Evolutionary conservation across 768 basidiomycete species (phyloP).

Genomic region (Tulasnella sp.): DNA sequence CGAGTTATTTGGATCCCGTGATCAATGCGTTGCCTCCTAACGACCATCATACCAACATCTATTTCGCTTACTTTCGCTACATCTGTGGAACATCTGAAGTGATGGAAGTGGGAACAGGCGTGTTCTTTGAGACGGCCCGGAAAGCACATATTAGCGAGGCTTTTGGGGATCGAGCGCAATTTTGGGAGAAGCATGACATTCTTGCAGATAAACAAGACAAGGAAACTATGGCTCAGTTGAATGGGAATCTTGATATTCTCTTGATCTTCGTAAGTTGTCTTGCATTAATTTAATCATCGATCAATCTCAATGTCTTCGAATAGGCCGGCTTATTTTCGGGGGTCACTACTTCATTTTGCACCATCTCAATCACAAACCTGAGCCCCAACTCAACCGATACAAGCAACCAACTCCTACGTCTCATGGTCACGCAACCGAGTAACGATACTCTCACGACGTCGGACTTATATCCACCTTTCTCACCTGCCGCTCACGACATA

Average conservation of each 20-base stretch:
- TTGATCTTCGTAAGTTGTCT: constrained; percentile 8
- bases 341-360: constrained; percentile 10
- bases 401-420: neutral
- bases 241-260: constrained; percentile 5
- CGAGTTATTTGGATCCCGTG: no score
- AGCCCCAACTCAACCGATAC: neutral
- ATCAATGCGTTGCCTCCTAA: no score
- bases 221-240: neutral
- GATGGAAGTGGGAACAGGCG: no score
- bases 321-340: constrained; percentile 13
- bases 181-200: constrained; percentile 1
- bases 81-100: no score
- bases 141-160: no score
- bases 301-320: neutral
- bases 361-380: neutral
- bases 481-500: neutral
- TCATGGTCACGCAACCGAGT: neutral
- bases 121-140: no score
- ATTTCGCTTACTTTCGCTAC: no score
- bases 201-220: neutral
- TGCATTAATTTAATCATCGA: neutral
- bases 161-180: neutral
- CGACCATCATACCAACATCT: no score
- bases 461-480: neutral
- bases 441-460: neutral